Evolutionary conservation across 2,329 filamentous ascomycete genomes (phyloP), one percentile per base, ranked within the genome.

Genomic region (Westerdykella ornata): DNA sequence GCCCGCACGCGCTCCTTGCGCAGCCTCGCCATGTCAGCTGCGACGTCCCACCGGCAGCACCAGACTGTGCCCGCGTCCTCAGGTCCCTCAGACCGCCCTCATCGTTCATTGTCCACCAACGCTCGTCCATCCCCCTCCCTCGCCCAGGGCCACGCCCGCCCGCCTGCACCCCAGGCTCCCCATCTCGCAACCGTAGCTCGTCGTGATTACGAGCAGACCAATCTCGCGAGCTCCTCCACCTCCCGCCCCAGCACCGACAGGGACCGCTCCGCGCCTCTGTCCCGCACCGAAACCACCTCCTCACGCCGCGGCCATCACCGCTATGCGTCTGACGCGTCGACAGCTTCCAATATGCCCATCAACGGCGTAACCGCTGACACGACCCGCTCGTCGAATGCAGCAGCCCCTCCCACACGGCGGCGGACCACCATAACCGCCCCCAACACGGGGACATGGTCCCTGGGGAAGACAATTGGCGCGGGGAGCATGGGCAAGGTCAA

Each of bases 401-500:
- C 49, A 19, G 47, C 50, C 17, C 32, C 42, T 14, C 57, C 51
- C 38, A 53, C 58, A 14, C 63, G 60, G 51, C 70, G 80, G 52
- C 70, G 81, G 57, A 96, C 90, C 11, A 90, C 86, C 31, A 94
- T 98, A 62, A 86, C 85, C 38, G 88, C 89, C 3, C 82, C 85
- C 35, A 88, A 43, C 46, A 68, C 89, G 11, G 92, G 92, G 43
- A 88, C 89, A 72, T 98, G 90, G 88, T 81, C 88, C 42, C 74
- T 98, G 39, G 90, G 90, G 45, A 97, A 97, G 74, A 97, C 92
- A 3, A 92, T 98, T 57, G 92, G 92, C 45, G 88, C 89, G 39
- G 92, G 92, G 38, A 97, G 90, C 67, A 98, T 98, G 92, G 92
- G 92, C 51, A 97, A 97, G 68, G 92, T 98, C 48, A 97, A 97